Conservation (phyloP, 1,139 yeast species). For the Pichia sp. region DNA sequence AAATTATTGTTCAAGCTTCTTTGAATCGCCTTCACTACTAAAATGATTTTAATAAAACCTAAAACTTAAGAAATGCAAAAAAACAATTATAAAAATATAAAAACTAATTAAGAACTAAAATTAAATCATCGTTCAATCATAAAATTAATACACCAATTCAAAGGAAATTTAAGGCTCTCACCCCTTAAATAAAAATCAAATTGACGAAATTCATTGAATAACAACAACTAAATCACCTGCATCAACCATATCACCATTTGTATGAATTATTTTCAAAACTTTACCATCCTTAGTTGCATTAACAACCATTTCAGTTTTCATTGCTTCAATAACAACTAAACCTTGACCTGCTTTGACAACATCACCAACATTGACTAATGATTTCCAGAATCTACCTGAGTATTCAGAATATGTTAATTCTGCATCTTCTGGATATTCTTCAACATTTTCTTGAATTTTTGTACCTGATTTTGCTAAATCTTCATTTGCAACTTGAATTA, state of each 20-base stretch:
- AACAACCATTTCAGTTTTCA: constrained; percentile 97
- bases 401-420: constrained; percentile 86
- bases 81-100: not conserved
- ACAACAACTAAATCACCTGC: constrained; percentile 93
- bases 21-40: too few relatives aligned
- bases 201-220: constrained; percentile 30
- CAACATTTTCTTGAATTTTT: constrained; percentile 37
- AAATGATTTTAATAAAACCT: not conserved
- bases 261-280: constrained; percentile 69
- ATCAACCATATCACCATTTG: constrained; percentile 92
- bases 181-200: constrained; percentile 5
- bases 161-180: constrained; percentile 12
- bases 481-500: constrained; percentile 77
- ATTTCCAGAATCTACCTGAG: constrained; percentile 96
- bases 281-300: constrained; percentile 67
- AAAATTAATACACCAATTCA: not conserved
- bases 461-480: constrained; percentile 53
- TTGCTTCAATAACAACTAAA: constrained; percentile 86
- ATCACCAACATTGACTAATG: constrained; percentile 78
- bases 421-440: constrained; percentile 64
- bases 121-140: not conserved
- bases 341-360: constrained; percentile 69
- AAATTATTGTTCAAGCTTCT: too few relatives aligned
- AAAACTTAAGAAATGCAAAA: not conserved
- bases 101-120: not conserved